phyloP scores from a whole-genome alignment of 148 eudicot genomes.

The Camellia lanceoleosa region DNA sequence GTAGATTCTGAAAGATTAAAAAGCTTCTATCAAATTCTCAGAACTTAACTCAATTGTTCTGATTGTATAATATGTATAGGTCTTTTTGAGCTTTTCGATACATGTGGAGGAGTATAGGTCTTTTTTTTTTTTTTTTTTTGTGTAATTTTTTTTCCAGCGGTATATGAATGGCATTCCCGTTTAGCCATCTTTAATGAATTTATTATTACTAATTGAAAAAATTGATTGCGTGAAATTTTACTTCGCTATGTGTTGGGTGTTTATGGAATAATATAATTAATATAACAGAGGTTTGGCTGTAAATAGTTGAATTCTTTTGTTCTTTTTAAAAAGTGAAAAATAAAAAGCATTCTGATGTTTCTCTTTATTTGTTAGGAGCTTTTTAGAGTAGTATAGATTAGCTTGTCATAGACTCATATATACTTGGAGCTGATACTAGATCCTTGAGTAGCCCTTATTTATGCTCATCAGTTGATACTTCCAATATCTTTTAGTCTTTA shows the following conservation, averaged over 20 bases:
- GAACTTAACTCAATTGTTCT: neutral
- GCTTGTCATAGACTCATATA: neutral
- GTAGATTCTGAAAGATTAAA: neutral
- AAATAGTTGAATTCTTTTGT: neutral
- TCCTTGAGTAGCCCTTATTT: neutral
- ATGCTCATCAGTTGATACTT: conserved; percentile 1
- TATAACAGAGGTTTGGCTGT: no score
- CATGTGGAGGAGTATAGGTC: no score
- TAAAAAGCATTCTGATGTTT: neutral
- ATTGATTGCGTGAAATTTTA: no score
- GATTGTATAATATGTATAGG: no score
- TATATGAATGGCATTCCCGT: no score
- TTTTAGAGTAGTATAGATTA: neutral
- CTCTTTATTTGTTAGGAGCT: neutral
- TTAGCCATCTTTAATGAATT: no score
- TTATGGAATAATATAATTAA: conserved; percentile 7
- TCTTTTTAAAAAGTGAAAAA: neutral
- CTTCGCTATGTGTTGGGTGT: no score
- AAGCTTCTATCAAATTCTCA: neutral
- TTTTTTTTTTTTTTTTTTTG: no score
- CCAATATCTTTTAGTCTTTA: neutral
- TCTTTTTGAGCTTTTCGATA: no score
- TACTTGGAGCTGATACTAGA: neutral
- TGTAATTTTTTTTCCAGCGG: no score
- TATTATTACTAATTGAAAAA: no score